phyloP scores from a whole-genome alignment of 2,329 filamentous ascomycete species.

The Tolypocladium inflatum region DNA sequence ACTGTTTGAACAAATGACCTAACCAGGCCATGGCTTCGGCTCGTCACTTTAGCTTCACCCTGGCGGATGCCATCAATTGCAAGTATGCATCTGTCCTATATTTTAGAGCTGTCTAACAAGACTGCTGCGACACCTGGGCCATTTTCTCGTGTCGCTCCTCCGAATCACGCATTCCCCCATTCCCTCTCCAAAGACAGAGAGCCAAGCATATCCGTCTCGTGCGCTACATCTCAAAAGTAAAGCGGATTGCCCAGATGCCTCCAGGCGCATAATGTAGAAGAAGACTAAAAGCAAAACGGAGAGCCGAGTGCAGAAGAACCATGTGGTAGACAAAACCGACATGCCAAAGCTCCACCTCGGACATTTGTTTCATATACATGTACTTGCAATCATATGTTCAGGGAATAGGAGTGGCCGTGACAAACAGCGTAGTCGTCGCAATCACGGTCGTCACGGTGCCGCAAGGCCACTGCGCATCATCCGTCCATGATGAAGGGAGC shows the following conservation, averaged over 20 bases:
- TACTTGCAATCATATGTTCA: constrained; percentile 7
- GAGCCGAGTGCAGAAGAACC: not conserved
- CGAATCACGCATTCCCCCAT: not conserved
- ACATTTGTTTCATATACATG: not conserved
- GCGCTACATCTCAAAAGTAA: not conserved
- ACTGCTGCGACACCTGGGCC: not conserved
- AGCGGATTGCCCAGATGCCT: not conserved
- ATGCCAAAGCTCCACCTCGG: not conserved
- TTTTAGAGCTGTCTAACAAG: constrained; percentile 1
- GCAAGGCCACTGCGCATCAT: not conserved
- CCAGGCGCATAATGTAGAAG: not conserved
- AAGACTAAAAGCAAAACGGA: not conserved
- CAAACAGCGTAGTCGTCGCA: constrained; percentile 10
- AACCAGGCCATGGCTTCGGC: too few species aligned
- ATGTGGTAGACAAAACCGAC: not conserved
- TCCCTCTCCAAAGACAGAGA: not conserved
- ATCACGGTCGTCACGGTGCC: constrained; percentile 7
- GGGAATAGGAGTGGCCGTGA: constrained; percentile 6
- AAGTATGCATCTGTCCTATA: not conserved
- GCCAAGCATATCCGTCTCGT: not conserved
- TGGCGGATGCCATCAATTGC: not conserved
- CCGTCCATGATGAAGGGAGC: not conserved
- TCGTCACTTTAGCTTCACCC: not conserved
- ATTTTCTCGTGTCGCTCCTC: not conserved
- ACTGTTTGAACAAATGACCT: too few species aligned